Evolutionary conservation across 2,329 filamentous ascomycete species (phyloP), one percentile per base, ranked within the genome.

Genomic region (Claviceps sp.): DNA sequence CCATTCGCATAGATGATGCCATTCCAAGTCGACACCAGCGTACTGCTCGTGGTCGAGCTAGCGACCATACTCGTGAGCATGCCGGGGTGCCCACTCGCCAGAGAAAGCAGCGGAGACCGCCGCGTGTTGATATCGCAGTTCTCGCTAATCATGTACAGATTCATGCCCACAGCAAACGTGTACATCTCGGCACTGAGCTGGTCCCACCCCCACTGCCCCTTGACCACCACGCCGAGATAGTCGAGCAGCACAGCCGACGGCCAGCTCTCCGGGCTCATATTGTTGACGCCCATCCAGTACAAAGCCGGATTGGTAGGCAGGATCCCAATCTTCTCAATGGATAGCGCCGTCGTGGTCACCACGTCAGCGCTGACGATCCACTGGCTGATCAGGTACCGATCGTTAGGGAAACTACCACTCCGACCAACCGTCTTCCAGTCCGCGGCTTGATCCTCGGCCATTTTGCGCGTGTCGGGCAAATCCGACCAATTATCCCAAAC

Each of bases 1-100:
- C 64, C 64, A 42, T 66, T 64, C 14, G 61, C 61, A 26, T 59
- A 66, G n/a, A 63, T 58, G 50, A 65, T 59, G 3, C 63, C 63
- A 7, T 62, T 64, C 61, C 61, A 65, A 3, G 49, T 6, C 9
- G 52, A 42, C 2, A 44, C 34, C 13, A 56, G 34, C n/a, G 46
- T n/a, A 22, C 42, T 52, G 18, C n/a, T 16, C 5, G 50, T 44
- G 20, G 40, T 4, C 2, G 26, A 8, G 13, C 42, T 13, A 2
- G 13, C 6, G 5, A 4, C 41, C 43, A 13, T n/a, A n/a, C 24
- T 3, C 24, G 43, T 26, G 4, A 26, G 43, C 2, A 1, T 4
- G 0, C 6, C 24, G 7, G 14, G 1, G 2, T 14, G 9, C 2
- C 9, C 30, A 7, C 5, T 14, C 16, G 26, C 2, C 8, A n/a